A percentile compares a stretch with the other conserved stretches of the same genome.
These are phyloP conservation scores for Melanomma pulvis-pyrius DNA, from an alignment of 495 filamentous ascomycete genomes.

Conservation along the genomic window DNA sequence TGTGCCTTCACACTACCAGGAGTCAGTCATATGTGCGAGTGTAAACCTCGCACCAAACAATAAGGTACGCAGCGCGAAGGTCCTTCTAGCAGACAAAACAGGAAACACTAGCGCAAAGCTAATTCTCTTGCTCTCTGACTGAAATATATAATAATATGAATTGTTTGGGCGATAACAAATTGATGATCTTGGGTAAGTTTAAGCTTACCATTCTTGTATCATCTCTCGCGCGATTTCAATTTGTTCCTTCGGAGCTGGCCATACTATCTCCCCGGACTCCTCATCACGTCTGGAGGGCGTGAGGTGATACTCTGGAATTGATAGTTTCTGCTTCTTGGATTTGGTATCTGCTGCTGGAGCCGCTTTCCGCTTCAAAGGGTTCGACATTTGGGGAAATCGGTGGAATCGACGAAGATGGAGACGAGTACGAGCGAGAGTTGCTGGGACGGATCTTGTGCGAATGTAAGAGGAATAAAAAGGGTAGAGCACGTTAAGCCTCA, in stretches of 20 bases:
- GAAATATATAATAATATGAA: not conserved
- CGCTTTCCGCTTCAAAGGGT: constrained; percentile 19
- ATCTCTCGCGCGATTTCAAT: constrained; percentile 52
- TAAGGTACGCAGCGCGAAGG: no score
- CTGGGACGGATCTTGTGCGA: not conserved
- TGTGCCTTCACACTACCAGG: constrained; percentile 34
- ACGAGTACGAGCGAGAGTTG: not conserved
- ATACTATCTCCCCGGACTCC: constrained; percentile 50
- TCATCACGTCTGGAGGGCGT: constrained; percentile 44
- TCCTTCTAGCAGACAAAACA: no score
- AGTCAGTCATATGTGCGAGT: not conserved
- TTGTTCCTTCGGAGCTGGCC: constrained; percentile 57
- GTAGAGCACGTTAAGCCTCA: not conserved
- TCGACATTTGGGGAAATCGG: constrained; percentile 2
- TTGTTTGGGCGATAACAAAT: no score
- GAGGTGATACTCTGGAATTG: constrained; percentile 45
- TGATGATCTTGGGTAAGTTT: not conserved
- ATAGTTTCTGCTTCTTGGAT: constrained; percentile 38
- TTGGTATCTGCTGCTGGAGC: not conserved
- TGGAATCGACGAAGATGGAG: not conserved
- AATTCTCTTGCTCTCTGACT: no score
- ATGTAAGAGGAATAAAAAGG: not conserved
- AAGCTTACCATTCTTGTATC: constrained; percentile 58
- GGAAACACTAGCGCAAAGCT: no score
- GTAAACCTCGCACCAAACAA: no score